Evolutionary conservation across 2,329 filamentous ascomycete genomes (phyloP).

Genomic region (Neophaeococcomyces aloes): DNA sequence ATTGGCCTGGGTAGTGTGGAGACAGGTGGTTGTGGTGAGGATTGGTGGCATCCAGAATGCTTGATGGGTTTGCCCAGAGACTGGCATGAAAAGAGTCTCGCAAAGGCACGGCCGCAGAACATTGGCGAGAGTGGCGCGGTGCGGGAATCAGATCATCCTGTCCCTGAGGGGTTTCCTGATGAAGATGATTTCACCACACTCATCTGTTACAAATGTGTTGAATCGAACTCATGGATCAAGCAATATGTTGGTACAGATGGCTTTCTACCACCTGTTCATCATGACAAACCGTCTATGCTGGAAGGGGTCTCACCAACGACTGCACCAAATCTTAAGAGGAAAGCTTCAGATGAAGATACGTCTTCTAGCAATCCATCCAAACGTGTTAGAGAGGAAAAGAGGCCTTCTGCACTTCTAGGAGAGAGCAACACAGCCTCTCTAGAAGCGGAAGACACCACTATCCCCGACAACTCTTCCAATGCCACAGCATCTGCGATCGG

Average conservation of each 20-base stretch:
- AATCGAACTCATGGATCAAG: conserved; percentile 84
- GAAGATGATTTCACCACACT: conserved; percentile 86
- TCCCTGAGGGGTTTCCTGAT: conserved; percentile 74
- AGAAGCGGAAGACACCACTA: conserved; percentile 38
- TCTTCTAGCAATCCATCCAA: conserved; percentile 31
- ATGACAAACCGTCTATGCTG: too few species aligned
- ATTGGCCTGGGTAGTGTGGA: conserved; percentile 70
- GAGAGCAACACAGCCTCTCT: conserved; percentile 13
- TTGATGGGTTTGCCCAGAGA: conserved; percentile 67
- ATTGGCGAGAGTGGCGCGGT: conserved; percentile 26
- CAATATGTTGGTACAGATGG: conserved; percentile 68
- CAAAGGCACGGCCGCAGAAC: conserved; percentile 26
- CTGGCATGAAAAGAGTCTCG: conserved; percentile 48
- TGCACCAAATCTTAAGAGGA: conserved; percentile 31
- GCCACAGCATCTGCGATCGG: conserved; percentile 9
- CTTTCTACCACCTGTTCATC: conserved; percentile 65
- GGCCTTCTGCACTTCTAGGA: conserved; percentile 20
- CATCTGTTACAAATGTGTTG: conserved; percentile 87
- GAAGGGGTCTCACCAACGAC: too few species aligned
- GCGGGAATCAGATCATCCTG: conserved; percentile 40
- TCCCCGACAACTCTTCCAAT: conserved; percentile 25
- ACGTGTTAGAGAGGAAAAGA: conserved; percentile 56
- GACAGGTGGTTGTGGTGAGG: conserved; percentile 83
- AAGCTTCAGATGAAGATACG: conserved; percentile 27
- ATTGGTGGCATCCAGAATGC: conserved; percentile 96